Evolutionary conservation across 768 basidiomycete species (phyloP).

Genomic region (Gloeophyllum trabeum): DNA sequence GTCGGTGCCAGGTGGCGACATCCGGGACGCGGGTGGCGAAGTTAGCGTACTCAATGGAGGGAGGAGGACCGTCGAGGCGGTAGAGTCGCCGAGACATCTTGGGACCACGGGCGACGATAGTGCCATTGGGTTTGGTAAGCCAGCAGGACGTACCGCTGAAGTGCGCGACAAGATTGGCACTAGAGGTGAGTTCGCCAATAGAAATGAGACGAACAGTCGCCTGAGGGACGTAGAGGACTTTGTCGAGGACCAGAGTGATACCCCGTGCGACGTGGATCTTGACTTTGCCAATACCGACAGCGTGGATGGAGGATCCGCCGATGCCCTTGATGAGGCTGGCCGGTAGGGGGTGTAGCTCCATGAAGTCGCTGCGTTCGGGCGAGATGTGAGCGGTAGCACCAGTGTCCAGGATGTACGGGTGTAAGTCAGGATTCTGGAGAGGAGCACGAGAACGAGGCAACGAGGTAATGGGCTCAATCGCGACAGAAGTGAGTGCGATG

Average conservation of each 20-base stretch:
- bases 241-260: background rate
- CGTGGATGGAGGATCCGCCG: constrained; percentile 14
- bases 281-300: constrained; percentile 16
- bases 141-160: background rate
- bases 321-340: constrained; percentile 15
- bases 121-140: background rate
- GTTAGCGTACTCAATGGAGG: constrained; percentile 1
- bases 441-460: no score
- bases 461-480: background rate
- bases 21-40: constrained; percentile 1
- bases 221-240: constrained; percentile 11
- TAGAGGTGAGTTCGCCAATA: constrained; percentile 3
- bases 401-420: constrained; percentile 14
- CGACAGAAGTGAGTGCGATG: background rate
- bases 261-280: constrained; percentile 8
- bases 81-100: background rate
- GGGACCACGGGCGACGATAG: background rate
- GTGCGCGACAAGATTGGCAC: background rate
- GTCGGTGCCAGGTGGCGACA: constrained; percentile 14
- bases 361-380: constrained; percentile 14
- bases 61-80: background rate
- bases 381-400: constrained; percentile 17
- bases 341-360: constrained; percentile 10
- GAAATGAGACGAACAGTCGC: constrained; percentile 9
- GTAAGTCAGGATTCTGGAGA: no score